Conservation (phyloP, 2,329 filamentous ascomycete genomes). For the Paecilomyces sp. region DNA sequence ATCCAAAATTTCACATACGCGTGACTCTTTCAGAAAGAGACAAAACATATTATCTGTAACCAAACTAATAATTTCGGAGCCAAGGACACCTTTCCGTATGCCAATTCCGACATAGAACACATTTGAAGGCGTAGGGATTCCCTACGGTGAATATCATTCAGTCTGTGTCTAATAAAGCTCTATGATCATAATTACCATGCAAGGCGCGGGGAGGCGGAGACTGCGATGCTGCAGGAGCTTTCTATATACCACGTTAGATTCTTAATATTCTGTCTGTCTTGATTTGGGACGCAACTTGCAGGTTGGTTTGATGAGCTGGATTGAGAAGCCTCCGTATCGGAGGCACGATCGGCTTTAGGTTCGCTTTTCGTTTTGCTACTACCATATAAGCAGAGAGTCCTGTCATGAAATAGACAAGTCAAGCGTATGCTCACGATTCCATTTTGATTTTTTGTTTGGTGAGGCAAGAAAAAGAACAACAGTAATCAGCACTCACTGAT, state of each 20-base stretch:
- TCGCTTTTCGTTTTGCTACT: not conserved
- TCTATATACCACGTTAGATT: not conserved
- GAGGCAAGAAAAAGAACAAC: no score
- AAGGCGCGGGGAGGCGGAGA: not conserved
- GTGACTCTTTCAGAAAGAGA: not conserved
- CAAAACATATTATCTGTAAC: not conserved
- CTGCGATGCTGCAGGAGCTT: not conserved
- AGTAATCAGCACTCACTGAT: no score
- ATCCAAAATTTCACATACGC: not conserved
- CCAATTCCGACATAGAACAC: not conserved
- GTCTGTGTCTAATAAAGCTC: not conserved
- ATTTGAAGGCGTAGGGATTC: not conserved
- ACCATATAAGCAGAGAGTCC: not conserved
- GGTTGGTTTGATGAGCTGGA: not conserved
- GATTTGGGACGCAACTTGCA: not conserved
- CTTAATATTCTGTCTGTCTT: not conserved
- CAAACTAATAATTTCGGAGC: not conserved
- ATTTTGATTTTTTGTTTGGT: not conserved
- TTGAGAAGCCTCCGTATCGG: not conserved
- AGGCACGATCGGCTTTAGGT: not conserved
- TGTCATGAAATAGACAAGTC: not conserved
- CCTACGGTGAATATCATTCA: not conserved
- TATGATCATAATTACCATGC: not conserved
- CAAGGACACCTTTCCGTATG: not conserved
- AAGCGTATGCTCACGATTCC: not conserved